phyloP scores from a whole-genome alignment of 495 filamentous ascomycete genomes.

The Tetracladium setigerum region DNA sequence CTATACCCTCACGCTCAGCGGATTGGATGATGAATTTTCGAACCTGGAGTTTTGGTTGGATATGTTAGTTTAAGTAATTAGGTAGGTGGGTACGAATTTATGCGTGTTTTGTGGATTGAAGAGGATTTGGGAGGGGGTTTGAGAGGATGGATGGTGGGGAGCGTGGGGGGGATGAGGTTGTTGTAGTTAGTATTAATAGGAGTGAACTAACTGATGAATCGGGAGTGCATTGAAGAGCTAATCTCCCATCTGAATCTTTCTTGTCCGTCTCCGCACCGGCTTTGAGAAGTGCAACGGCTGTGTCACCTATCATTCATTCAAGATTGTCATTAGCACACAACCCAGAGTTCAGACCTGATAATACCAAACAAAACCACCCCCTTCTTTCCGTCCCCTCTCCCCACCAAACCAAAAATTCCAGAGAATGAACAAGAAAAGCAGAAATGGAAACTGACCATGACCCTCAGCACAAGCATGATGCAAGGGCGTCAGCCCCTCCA shows the following conservation, averaged over 20 bases:
- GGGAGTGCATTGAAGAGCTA: conserved; percentile 78
- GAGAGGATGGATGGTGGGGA: no score
- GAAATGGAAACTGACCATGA: conserved; percentile 46
- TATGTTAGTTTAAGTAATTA: background rate
- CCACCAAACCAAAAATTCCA: no score
- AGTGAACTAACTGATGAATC: conserved; percentile 58
- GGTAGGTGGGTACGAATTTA: no score
- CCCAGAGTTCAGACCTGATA: background rate
- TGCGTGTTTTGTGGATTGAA: no score
- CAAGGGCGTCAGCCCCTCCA: conserved; percentile 73
- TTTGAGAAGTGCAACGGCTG: conserved; percentile 73
- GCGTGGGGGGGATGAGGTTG: no score
- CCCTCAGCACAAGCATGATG: conserved; percentile 94
- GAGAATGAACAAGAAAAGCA: background rate
- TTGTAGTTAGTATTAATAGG: no score
- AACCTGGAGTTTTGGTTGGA: conserved; percentile 43
- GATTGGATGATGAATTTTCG: conserved; percentile 70
- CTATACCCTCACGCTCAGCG: conserved; percentile 82
- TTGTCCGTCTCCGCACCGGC: conserved; percentile 79
- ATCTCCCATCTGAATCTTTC: conserved; percentile 55
- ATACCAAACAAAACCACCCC: no score
- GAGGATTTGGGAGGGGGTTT: no score
- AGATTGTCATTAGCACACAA: background rate
- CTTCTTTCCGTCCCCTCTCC: no score
- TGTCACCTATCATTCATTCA: conserved; percentile 42